Conservation (phyloP, 2,329 filamentous ascomycete species). For the Sarocladiaceae sp. region DNA sequence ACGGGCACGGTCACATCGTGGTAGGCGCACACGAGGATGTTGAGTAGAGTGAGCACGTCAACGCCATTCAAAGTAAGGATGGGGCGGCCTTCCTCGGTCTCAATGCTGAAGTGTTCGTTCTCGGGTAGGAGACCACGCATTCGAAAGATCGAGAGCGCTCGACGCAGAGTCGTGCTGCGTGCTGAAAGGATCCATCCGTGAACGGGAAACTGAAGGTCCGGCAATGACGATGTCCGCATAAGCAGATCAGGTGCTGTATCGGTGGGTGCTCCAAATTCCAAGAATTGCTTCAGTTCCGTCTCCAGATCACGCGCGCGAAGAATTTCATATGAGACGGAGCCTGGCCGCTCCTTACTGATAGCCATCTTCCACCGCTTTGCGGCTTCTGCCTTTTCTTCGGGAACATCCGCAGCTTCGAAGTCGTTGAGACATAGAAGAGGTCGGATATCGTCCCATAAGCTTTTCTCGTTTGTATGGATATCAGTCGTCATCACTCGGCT, state of each 20-base stretch:
- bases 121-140: slow-evolving; percentile 16
- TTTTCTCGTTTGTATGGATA: slow-evolving; percentile 59
- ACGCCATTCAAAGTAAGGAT: slow-evolving; percentile 60
- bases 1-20: slow-evolving; percentile 74
- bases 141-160: slow-evolving; percentile 52
- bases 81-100: slow-evolving; percentile 35
- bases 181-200: slow-evolving; percentile 76
- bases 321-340: slow-evolving; percentile 43
- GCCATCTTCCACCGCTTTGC: slow-evolving; percentile 35
- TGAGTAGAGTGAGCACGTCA: slow-evolving; percentile 73
- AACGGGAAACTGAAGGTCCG: slow-evolving; percentile 67
- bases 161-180: slow-evolving; percentile 63
- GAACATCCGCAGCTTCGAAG: slow-evolving; percentile 40
- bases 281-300: slow-evolving; percentile 45
- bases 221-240: slow-evolving; percentile 47
- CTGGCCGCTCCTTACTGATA: slow-evolving; percentile 37
- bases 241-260: slow-evolving; percentile 39
- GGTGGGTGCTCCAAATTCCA: slow-evolving; percentile 13
- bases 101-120: slow-evolving; percentile 24
- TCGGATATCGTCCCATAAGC: slow-evolving; percentile 67
- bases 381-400: slow-evolving; percentile 21
- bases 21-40: slow-evolving; percentile 75
- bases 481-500: slow-evolving; percentile 70
- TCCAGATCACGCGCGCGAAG: slow-evolving; percentile 62
- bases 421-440: slow-evolving; percentile 62